phyloP scores from a whole-genome alignment of 2,329 filamentous ascomycete species.

The Neoscytalidium dimidiatum region DNA sequence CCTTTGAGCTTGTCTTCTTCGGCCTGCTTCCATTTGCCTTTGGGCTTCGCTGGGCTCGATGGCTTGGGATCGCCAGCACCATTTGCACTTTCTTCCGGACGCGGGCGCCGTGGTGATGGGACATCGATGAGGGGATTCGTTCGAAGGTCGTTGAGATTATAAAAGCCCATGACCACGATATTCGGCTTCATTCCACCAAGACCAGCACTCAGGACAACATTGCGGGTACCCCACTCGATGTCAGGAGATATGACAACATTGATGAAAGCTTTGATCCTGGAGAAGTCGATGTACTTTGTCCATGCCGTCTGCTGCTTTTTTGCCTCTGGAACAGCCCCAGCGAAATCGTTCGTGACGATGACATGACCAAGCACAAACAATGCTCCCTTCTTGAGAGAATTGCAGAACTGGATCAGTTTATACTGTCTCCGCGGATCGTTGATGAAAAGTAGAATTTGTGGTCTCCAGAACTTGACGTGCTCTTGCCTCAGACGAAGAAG shows the following conservation, averaged over 20 bases:
- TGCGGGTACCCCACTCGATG: constrained; percentile 82
- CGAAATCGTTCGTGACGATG: constrained; percentile 82
- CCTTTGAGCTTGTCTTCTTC: constrained; percentile 61
- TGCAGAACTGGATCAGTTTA: constrained; percentile 86
- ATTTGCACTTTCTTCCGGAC: constrained; percentile 24
- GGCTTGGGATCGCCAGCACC: too few relatives aligned
- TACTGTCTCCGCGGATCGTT: constrained; percentile 82
- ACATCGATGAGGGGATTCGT: constrained; percentile 57
- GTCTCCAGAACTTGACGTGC: constrained; percentile 92
- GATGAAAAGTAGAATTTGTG: constrained; percentile 81
- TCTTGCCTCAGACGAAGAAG: constrained; percentile 79
- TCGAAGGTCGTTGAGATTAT: constrained; percentile 76
- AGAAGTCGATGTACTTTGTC: constrained; percentile 85
- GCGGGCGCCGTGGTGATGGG: constrained; percentile 52
- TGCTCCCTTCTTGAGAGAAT: constrained; percentile 84
- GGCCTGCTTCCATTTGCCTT: constrained; percentile 40
- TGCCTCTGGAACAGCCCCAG: constrained; percentile 75
- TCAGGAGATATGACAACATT: constrained; percentile 82
- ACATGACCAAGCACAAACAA: constrained; percentile 86
- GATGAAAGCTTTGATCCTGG: constrained; percentile 85
- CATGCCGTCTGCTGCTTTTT: constrained; percentile 78
- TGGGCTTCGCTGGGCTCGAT: constrained; percentile 24
- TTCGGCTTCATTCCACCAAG: constrained; percentile 88
- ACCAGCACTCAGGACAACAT: constrained; percentile 78
- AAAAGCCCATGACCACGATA: constrained; percentile 78